Evolutionary conservation across 2,329 filamentous ascomycete genomes (phyloP).

Genomic region (Aspergillus fumigatiaffinis): DNA sequence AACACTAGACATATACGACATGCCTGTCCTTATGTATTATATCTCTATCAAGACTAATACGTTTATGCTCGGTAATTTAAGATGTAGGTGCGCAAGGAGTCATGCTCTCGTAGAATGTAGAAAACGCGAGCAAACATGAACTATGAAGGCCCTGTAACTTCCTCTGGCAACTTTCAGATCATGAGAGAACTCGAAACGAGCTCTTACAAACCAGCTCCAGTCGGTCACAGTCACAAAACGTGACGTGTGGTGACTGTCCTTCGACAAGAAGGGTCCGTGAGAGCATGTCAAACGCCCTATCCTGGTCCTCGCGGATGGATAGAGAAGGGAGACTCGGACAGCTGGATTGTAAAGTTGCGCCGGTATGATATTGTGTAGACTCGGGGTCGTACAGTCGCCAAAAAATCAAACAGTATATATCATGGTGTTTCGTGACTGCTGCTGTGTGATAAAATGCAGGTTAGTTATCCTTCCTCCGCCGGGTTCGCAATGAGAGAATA

Average conservation of each 20-base stretch:
- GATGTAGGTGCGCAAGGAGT: conserved; percentile 45
- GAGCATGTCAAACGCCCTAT: conserved; percentile 7
- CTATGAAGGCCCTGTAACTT: conserved; percentile 44
- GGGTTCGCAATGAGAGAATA: neutral
- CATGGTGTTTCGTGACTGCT: neutral
- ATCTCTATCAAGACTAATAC: neutral
- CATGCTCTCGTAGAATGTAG: conserved; percentile 39
- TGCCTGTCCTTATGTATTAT: neutral
- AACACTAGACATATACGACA: neutral
- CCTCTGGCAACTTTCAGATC: conserved; percentile 33
- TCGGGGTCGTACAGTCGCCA: no score
- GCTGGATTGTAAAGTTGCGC: conserved; percentile 34
- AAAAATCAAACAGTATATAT: neutral
- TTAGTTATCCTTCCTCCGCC: neutral
- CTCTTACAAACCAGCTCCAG: conserved; percentile 37
- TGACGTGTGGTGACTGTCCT: conserved; percentile 36
- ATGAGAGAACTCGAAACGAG: conserved; percentile 10
- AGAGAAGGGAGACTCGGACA: conserved; percentile 24
- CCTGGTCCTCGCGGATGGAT: conserved; percentile 1
- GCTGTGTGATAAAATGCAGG: neutral
- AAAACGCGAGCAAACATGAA: conserved; percentile 39
- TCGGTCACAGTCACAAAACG: conserved; percentile 42
- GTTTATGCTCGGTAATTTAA: neutral
- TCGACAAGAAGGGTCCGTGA: conserved; percentile 30
- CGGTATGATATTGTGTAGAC: neutral